Evolutionary conservation across 2,329 filamentous ascomycete species (phyloP).

Genomic region (Sporothrix brasiliensis): DNA sequence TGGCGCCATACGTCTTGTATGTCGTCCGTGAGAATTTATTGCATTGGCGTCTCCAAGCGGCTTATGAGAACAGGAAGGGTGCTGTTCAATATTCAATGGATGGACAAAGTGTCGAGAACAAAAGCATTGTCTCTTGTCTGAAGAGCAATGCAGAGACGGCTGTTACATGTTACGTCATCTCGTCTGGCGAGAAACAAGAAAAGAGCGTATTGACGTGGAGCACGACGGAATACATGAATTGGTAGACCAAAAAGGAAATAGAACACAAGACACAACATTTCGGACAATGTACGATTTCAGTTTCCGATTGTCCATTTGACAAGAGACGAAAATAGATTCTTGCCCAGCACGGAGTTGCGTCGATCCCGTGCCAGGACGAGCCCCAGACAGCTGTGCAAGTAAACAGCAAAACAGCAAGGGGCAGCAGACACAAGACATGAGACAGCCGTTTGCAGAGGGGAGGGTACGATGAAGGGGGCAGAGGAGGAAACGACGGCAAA

Average conservation of each 20-base stretch:
- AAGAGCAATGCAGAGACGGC: not conserved
- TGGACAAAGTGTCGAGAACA: not conserved
- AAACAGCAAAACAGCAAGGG: slow-evolving; percentile 2
- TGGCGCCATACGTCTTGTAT: not conserved
- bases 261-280: not conserved
- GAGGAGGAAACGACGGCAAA: not conserved
- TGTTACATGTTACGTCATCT: not conserved
- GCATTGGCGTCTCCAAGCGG: too few relatives aligned
- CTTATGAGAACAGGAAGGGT: not conserved
- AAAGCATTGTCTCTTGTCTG: not conserved
- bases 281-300: not conserved
- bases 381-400: not conserved
- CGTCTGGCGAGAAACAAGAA: not conserved
- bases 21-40: too few relatives aligned
- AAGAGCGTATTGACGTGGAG: not conserved
- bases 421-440: slow-evolving; percentile 24
- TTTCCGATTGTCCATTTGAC: not conserved
- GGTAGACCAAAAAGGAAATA: not conserved
- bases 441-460: slow-evolving; percentile 14
- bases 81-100: too few relatives aligned
- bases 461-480: not conserved
- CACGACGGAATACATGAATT: not conserved
- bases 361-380: slow-evolving; percentile 25
- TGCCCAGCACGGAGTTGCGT: slow-evolving; percentile 9
- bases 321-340: slow-evolving; percentile 10